phyloP scores from a whole-genome alignment of 164 flowering plant genomes.

The Vitis amurensis region DNA sequence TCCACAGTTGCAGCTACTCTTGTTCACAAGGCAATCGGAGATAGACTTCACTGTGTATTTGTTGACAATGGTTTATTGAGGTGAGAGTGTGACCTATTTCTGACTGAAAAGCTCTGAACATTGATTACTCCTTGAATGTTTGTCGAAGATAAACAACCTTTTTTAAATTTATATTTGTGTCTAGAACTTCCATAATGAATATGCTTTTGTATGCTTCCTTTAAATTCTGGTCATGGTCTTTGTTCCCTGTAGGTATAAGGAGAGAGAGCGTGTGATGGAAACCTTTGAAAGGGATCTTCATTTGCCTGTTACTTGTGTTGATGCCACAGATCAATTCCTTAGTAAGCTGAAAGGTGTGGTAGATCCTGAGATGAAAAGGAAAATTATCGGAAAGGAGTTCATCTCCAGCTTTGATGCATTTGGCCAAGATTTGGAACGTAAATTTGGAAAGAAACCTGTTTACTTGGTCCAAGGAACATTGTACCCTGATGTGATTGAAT shows the following conservation, averaged over 20 bases:
- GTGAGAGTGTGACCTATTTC: constrained; percentile 28
- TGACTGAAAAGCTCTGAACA: not conserved
- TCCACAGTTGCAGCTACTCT: constrained; percentile 98
- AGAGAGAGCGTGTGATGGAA: constrained; percentile 87
- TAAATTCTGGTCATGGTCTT: constrained; percentile 2
- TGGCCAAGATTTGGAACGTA: constrained; percentile 69
- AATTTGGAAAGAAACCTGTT: constrained; percentile 63
- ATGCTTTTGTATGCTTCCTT: not conserved
- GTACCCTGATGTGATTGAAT: constrained; percentile 98
- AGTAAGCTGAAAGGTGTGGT: constrained; percentile 78
- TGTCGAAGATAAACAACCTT: not conserved
- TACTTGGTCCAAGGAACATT: constrained; percentile 96
- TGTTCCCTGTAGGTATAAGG: constrained; percentile 59
- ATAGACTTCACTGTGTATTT: constrained; percentile 90
- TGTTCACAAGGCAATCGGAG: constrained; percentile 93
- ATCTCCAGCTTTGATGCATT: constrained; percentile 79
- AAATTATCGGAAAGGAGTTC: constrained; percentile 92
- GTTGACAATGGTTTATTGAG: constrained; percentile 96
- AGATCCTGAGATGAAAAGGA: constrained; percentile 92
- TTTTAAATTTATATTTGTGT: not conserved
- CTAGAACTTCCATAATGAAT: not conserved
- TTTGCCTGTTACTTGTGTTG: constrained; percentile 88
- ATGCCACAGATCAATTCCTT: constrained; percentile 78
- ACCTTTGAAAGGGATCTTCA: constrained; percentile 87
- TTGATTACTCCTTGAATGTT: too few species aligned